Evolutionary conservation across 1,284 basidiomycete genomes (phyloP).

Genomic region (Moesziomyces parantarcticus): DNA sequence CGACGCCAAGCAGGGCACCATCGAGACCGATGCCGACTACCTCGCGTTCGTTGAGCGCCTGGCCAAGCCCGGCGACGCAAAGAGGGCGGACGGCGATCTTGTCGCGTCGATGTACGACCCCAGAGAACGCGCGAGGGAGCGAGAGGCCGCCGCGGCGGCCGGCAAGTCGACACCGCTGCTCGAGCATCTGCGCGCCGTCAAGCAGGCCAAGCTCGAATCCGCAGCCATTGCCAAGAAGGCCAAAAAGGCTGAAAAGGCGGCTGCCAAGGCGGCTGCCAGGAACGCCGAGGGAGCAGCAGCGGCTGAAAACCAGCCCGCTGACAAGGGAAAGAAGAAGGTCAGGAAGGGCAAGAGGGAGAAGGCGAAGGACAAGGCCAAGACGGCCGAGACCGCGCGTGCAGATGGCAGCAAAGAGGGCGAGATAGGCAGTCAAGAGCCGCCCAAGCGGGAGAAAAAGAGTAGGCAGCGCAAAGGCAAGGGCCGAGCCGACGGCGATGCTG

Average conservation of each 20-base stretch:
- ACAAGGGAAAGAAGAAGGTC: slow-evolving; percentile 9
- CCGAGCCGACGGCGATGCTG: background rate
- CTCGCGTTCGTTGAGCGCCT: slow-evolving; percentile 36
- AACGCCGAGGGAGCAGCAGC: background rate
- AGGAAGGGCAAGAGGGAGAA: slow-evolving; percentile 16
- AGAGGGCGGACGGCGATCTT: slow-evolving; percentile 53
- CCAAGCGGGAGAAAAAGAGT: slow-evolving; percentile 10
- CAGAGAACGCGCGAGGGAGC: slow-evolving; percentile 25
- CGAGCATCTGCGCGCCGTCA: slow-evolving; percentile 51
- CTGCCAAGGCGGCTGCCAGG: slow-evolving; percentile 3
- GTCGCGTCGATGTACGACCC: slow-evolving; percentile 28
- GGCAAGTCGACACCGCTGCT: slow-evolving; percentile 54
- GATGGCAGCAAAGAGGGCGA: background rate
- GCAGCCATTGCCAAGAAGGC: slow-evolving; percentile 30
- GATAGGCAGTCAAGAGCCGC: background rate
- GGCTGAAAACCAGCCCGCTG: background rate
- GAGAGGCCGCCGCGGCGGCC: slow-evolving; percentile 11
- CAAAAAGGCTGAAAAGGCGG: slow-evolving; percentile 25
- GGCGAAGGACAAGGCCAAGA: slow-evolving; percentile 13
- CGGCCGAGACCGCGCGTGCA: slow-evolving; percentile 1
- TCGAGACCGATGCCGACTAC: slow-evolving; percentile 73
- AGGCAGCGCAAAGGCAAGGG: slow-evolving; percentile 16
- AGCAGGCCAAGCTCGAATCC: slow-evolving; percentile 38
- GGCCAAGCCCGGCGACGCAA: slow-evolving; percentile 17
- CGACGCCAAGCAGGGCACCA: slow-evolving; percentile 78